Evolutionary conservation across 1,139 yeast species (phyloP), one percentile per base, ranked within the genome.

Genomic region (Yarrowia galli): DNA sequence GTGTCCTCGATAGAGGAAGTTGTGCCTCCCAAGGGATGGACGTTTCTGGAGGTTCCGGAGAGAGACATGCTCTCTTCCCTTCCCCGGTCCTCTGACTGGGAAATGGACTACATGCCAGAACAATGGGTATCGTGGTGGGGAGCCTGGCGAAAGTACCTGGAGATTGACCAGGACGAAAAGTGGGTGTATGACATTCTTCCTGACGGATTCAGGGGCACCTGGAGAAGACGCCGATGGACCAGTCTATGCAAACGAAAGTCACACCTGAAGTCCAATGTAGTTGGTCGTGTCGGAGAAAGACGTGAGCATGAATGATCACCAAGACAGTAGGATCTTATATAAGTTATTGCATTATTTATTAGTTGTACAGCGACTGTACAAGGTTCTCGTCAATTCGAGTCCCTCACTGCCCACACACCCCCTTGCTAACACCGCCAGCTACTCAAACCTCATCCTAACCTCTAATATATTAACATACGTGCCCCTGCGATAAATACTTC

Each of bases 101-200:
- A 70, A 12, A 67, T 74, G 67, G 79, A 76, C 65, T 71, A 71
- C 65, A 40, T 63, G 18, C 75, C 76, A 0, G 72, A 70, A 9
- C 67, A 65, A 5, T 76, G 79, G 79, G 69, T 71, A 0, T 9
- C 28, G 16, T 43, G 64, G 63, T 23, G 58, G 61, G 53, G 56
- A 7, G 48, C 68, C 32, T 51, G 67, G 66, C 13, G 36, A 46
- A 18, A 56, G 45, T 45, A 38, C 22, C 25, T 65, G 40, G 56
- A 58, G 20, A 67, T 74, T 7, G 77, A 75, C 67, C 68, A 68
- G 20, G 75, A 72, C 32, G 77, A 74, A 49, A 76, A 76, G 63
- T 76, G 79, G 79, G 78, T 76, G 1, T 76, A 76, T 67, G 78
- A 75, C 56, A 67, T 61, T 13, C 69, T 68, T 13, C 69, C 71